These are phyloP conservation scores for Botryosphaeria dothidea DNA, from an alignment of 2,329 filamentous ascomycete genomes.

Conservation along the genomic window DNA sequence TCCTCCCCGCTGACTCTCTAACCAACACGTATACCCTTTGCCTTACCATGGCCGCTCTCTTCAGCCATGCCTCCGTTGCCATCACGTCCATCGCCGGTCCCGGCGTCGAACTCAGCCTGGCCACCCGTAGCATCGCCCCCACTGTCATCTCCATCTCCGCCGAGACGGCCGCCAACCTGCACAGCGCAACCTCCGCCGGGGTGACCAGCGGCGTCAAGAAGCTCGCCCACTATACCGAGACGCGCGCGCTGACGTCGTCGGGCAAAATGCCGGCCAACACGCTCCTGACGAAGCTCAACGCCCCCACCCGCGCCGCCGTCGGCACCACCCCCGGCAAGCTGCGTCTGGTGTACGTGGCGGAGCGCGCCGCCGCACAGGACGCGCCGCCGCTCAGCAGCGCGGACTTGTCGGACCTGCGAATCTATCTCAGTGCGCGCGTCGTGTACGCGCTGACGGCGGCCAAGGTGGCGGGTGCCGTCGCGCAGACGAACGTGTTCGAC, in stretches of 20 bases:
- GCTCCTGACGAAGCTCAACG: slow-evolving; percentile 63
- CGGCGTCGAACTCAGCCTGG: slow-evolving; percentile 69
- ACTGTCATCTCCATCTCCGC: slow-evolving; percentile 81
- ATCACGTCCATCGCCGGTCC: slow-evolving; percentile 84
- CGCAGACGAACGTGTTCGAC: slow-evolving; percentile 85
- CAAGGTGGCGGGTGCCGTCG: slow-evolving; percentile 83
- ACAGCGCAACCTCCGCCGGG: slow-evolving; percentile 61
- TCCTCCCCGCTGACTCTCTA: slow-evolving; percentile 81
- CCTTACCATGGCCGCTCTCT: slow-evolving; percentile 79
- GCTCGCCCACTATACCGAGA: slow-evolving; percentile 70
- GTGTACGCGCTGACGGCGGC: slow-evolving; percentile 82
- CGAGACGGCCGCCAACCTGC: slow-evolving; percentile 68
- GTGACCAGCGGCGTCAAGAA: slow-evolving; percentile 65
- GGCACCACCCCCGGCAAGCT: slow-evolving; percentile 70
- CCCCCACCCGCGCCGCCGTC: slow-evolving; percentile 58
- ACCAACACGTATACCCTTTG: slow-evolving; percentile 77
- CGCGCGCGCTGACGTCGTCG: slow-evolving; percentile 63
- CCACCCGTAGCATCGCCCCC: slow-evolving; percentile 73
- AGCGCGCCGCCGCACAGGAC: slow-evolving; percentile 61
- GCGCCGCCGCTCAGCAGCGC: slow-evolving; percentile 66
- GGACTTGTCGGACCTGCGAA: slow-evolving; percentile 76
- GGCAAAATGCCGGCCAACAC: slow-evolving; percentile 73
- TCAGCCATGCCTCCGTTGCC: slow-evolving; percentile 79
- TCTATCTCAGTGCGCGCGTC: slow-evolving; percentile 77
- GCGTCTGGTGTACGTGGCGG: slow-evolving; percentile 77